These are phyloP conservation scores for Phytopythium litorale DNA, from an alignment of 352 stramenopile species.

Conservation along the genomic window DNA sequence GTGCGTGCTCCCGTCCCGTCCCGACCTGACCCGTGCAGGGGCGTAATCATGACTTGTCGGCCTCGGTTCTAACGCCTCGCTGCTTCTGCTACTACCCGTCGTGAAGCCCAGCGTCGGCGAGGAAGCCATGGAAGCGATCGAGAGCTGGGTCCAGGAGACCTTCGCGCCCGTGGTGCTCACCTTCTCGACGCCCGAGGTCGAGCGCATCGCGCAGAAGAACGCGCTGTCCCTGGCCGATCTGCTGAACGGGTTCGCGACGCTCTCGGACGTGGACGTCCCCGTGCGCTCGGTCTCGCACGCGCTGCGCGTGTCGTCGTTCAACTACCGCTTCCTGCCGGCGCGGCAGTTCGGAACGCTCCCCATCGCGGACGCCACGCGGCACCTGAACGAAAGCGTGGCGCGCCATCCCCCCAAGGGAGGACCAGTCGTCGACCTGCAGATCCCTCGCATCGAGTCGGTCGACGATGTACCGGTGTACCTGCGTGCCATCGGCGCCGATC, in stretches of 20 bases:
- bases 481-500: slow-evolving; percentile 44
- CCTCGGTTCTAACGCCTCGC: background rate
- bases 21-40: background rate
- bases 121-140: slow-evolving; percentile 46
- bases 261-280: slow-evolving; percentile 60
- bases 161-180: slow-evolving; percentile 81
- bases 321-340: slow-evolving; percentile 70
- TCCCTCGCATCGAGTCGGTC: slow-evolving; percentile 47
- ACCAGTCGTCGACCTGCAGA: slow-evolving; percentile 52
- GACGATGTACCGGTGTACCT: slow-evolving; percentile 72
- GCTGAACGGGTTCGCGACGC: slow-evolving; percentile 65
- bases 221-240: slow-evolving; percentile 68
- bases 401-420: slow-evolving; percentile 35
- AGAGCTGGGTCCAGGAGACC: slow-evolving; percentile 72
- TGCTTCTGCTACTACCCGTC: background rate
- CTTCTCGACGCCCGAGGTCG: slow-evolving; percentile 66
- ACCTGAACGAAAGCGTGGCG: slow-evolving; percentile 64
- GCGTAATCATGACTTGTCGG: background rate
- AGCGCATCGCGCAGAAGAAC: slow-evolving; percentile 83
- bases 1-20: background rate
- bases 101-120: slow-evolving; percentile 1
- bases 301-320: slow-evolving; percentile 56
- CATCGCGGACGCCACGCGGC: slow-evolving; percentile 43
- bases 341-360: slow-evolving; percentile 44
- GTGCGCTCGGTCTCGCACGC: slow-evolving; percentile 74